phyloP scores from a whole-genome alignment of 1,284 basidiomycete genomes.

The Trichosporon inkin region DNA sequence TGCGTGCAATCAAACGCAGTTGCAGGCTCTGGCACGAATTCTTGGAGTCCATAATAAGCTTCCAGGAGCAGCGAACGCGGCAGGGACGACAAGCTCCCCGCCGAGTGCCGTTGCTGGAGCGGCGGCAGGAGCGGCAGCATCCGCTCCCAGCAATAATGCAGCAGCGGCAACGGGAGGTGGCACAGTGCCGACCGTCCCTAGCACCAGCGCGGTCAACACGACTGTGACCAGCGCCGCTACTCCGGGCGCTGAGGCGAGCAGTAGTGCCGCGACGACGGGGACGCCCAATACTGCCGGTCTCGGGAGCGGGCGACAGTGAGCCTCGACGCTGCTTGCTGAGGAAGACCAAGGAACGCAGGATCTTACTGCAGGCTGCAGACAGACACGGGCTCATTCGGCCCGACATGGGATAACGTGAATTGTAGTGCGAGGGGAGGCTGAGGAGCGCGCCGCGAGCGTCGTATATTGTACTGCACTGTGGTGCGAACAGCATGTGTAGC shows the following conservation, averaged over 20 bases:
- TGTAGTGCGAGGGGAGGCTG: not conserved
- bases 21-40: constrained; percentile 34
- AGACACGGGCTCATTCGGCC: not conserved
- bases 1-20: constrained; percentile 31
- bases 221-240: not conserved
- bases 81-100: not conserved
- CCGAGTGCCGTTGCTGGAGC: not conserved
- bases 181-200: not conserved
- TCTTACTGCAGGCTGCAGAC: not conserved
- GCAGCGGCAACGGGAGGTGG: not conserved
- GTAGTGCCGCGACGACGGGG: not conserved
- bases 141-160: not conserved
- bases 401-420: not conserved
- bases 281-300: not conserved
- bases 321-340: not conserved
- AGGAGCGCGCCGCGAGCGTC: not conserved
- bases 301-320: not conserved
- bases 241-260: not conserved
- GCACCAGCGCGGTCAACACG: not conserved
- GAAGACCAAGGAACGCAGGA: not conserved
- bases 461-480: not conserved
- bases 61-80: constrained; percentile 8
- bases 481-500: not conserved
- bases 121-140: not conserved
- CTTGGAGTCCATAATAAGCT: constrained; percentile 30